These are phyloP conservation scores for Hyaloperonospora arabidopsidis DNA, from an alignment of 352 stramenopile genomes.

Conservation along the genomic window DNA sequence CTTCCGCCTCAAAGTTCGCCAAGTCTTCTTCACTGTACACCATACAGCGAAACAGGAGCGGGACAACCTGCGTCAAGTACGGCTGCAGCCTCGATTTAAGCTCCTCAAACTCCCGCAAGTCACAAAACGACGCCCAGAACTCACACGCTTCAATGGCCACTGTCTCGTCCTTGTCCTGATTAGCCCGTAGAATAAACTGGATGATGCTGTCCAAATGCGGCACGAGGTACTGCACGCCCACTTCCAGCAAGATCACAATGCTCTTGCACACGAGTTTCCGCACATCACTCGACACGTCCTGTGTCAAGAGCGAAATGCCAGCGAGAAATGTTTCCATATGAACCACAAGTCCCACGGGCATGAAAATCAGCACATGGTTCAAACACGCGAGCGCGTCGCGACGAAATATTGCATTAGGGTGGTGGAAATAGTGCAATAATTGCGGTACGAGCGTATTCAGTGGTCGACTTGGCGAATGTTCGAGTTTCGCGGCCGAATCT, in stretches of 20 bases:
- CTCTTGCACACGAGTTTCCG: constrained; percentile 86
- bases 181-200: constrained; percentile 86
- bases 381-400: constrained; percentile 84
- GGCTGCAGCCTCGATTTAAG: constrained; percentile 84
- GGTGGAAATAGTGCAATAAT: constrained; percentile 84
- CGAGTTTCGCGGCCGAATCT: constrained; percentile 83
- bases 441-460: constrained; percentile 85
- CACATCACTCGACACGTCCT: constrained; percentile 74
- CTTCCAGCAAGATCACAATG: constrained; percentile 86
- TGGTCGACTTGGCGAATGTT: constrained; percentile 80
- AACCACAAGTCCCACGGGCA: constrained; percentile 80
- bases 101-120: constrained; percentile 86
- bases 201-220: constrained; percentile 86
- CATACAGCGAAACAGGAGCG: constrained; percentile 90
- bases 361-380: constrained; percentile 87
- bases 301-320: constrained; percentile 83
- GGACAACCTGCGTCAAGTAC: constrained; percentile 87
- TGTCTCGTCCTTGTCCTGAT: constrained; percentile 79
- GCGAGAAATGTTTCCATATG: constrained; percentile 87
- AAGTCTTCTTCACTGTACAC: constrained; percentile 93
- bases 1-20: constrained; percentile 84
- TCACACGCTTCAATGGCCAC: constrained; percentile 86
- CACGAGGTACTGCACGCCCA: constrained; percentile 85
- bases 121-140: constrained; percentile 88
- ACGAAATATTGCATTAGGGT: constrained; percentile 67